Percentiles rank a stretch among this genome's conserved stretches.
Conservation (phyloP, 2,329 filamentous ascomycete species). For the Hypomyces rosellus region DNA sequence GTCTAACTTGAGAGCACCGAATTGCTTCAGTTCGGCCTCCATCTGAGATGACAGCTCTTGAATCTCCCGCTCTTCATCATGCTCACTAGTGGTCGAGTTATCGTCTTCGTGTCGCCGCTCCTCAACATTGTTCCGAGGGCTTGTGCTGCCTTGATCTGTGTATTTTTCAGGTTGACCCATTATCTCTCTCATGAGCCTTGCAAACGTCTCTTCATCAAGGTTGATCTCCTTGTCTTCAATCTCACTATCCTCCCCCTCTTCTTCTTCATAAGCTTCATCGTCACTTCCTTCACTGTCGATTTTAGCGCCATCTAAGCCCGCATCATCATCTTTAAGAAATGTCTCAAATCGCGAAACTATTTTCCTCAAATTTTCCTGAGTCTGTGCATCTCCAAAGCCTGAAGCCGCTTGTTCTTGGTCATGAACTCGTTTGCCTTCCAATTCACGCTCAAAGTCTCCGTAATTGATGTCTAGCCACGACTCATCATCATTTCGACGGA, state of each 20-base stretch:
- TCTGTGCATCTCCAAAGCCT: constrained; percentile 59
- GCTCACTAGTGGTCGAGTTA: constrained; percentile 27
- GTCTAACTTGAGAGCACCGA: constrained; percentile 57
- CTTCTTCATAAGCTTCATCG: constrained; percentile 44
- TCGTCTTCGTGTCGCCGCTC: constrained; percentile 1
- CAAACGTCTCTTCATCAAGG: constrained; percentile 80
- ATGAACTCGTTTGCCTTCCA: constrained; percentile 46
- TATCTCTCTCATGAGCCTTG: constrained; percentile 85
- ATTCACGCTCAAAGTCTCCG: constrained; percentile 77
- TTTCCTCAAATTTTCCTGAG: constrained; percentile 73
- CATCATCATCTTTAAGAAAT: constrained; percentile 80
- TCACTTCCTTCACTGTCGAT: constrained; percentile 65
- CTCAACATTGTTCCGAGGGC: neutral
- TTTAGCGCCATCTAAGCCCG: constrained; percentile 72
- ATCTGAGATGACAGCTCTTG: constrained; percentile 60
- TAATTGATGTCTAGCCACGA: constrained; percentile 90
- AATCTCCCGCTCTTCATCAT: constrained; percentile 56
- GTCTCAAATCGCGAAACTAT: constrained; percentile 92
- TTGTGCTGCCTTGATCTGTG: neutral
- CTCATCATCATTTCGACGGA: constrained; percentile 69
- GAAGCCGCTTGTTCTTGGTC: constrained; percentile 27
- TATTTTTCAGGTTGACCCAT: constrained; percentile 55
- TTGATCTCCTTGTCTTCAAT: constrained; percentile 69
- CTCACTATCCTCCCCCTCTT: constrained; percentile 48
- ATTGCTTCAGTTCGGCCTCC: constrained; percentile 63